phyloP scores from a whole-genome alignment of 306 rosid species.

The Castanospermum australe region DNA sequence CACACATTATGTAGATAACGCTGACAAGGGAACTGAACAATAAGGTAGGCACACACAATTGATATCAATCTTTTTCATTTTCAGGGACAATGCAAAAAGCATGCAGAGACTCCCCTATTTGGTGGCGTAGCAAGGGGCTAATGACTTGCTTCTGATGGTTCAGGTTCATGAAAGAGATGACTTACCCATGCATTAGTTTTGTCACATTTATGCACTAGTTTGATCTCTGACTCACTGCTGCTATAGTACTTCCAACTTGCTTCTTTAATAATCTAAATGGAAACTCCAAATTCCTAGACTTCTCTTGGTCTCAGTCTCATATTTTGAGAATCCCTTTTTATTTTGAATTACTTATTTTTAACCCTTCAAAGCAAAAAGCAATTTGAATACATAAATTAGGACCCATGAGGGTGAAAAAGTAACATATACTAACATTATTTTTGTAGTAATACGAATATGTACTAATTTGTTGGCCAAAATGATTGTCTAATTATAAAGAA shows the following conservation, averaged over 20 bases:
- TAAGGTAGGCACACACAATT: not conserved
- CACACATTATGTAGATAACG: not conserved
- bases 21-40: not conserved
- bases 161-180: conserved; percentile 28
- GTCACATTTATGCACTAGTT: conserved; percentile 28
- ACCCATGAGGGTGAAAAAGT: conserved; percentile 28
- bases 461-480: conserved; percentile 38
- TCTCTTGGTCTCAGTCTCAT: conserved; percentile 31
- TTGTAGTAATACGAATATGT: conserved; percentile 7
- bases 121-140: not conserved
- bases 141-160: conserved; percentile 24
- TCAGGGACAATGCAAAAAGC: conserved; percentile 16
- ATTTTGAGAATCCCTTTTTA: conserved; percentile 25
- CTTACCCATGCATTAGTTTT: conserved; percentile 19
- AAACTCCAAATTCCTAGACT: conserved; percentile 37
- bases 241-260: conserved; percentile 15
- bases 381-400: conserved; percentile 32
- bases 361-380: conserved; percentile 26
- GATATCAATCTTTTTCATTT: not conserved
- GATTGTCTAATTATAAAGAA: conserved; percentile 55
- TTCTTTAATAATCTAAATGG: conserved; percentile 26
- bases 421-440: not conserved
- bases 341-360: conserved; percentile 14
- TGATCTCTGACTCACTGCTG: conserved; percentile 17
- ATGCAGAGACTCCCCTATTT: conserved; percentile 26